Evolutionary conservation across 2,329 filamentous ascomycete genomes (phyloP), one percentile per base, ranked within the genome.

Genomic region (Tolypocladium pustulatum): DNA sequence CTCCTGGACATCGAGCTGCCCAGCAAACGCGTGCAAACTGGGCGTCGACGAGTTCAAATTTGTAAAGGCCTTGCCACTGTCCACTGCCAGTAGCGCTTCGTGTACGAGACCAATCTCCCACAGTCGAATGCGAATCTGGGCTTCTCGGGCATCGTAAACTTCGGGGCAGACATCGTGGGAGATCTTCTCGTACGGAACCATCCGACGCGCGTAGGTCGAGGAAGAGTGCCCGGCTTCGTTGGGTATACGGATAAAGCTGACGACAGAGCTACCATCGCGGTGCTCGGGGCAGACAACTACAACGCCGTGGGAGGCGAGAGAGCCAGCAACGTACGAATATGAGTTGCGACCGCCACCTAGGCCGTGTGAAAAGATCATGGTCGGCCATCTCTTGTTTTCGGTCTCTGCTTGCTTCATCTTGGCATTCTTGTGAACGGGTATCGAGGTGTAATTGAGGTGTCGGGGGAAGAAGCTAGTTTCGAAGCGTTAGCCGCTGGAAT

Each of bases 341-440:
- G 89, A 85, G 66, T 94, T 94, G 63, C 89, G 82, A 60, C 84
- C 87, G 41, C 91, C 91, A 41, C 89, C 91, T 1, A 96, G 78
- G 0, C 91, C 91, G 68, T 96, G 91, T 1, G 90, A 94, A 73
- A 96, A 95, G 62, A 96, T 78, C 76, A 91, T 85, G 0, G 90
- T 88, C 0, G 91, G 90, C 87, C 89, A 94, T 74, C 84, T 77
- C 58, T 78, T 75, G 60, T 75, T 73, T 4, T 75, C 67, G 4
- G 76, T 73, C 13, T 75, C 66, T 60, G 83, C 67, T 60, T 76
- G 60, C 68, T 85, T 79, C 9, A 92, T 72, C 7, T 80, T 77
- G 13, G 89, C 89, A 68, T 91, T 89, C 64, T 89, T 86, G 63
- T 84, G 78, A 32, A 84, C 88, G 7, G 89, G 89, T 32, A 93